Evolutionary conservation across 345 rosid species (phyloP), one percentile per base, ranked within the genome.

Genomic region (Physaria fendleri): DNA sequence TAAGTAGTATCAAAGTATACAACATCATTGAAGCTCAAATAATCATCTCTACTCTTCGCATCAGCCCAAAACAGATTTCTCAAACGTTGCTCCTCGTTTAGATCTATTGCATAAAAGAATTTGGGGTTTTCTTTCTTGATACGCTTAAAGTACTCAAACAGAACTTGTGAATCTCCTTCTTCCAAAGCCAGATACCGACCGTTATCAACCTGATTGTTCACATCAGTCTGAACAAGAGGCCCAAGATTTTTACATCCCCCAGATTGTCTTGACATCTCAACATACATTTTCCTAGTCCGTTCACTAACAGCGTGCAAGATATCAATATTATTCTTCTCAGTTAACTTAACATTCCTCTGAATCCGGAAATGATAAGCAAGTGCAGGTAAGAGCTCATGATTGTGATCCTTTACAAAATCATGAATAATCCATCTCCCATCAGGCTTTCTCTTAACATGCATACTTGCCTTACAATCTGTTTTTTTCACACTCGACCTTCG

Each of bases 391-490:
- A 84, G 87, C 62, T 79, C 90, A 47, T 84, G 90, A 48, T 84
- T 84, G n/a, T 84, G 90, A 51, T 79, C 82, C 59, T 79, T 81
- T 9, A 81, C 49, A 71, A 84, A 84, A 57, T 76, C 78, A 59
- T 84, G 90, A 68, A 81, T 84, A 9, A 79, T 74, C 90, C 87
- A 84, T 55, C 71, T 81, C 51, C 87, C 90, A 74, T 79, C 84
- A 0, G 74, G 51, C 63, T 71, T 84, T 65, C 90, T 81, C 81
- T 84, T 84, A 48, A 84, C 90, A 70, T 84, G 90, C 90, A 84
- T 84, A 74, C 90, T 79, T 5, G 90, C 87, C 47, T 81, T 84
- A 55, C 90, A 84, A 58, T 81, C 84, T 6, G 90, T 84, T 71
- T 84, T 84, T 51, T 79, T 80, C 30, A 80, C 76, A 60, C 80